A percentile compares a stretch with the other conserved stretches of the same genome.
Evolutionary conservation across 306 rosid genomes (phyloP).

Genomic region (Dryas octopetala): DNA sequence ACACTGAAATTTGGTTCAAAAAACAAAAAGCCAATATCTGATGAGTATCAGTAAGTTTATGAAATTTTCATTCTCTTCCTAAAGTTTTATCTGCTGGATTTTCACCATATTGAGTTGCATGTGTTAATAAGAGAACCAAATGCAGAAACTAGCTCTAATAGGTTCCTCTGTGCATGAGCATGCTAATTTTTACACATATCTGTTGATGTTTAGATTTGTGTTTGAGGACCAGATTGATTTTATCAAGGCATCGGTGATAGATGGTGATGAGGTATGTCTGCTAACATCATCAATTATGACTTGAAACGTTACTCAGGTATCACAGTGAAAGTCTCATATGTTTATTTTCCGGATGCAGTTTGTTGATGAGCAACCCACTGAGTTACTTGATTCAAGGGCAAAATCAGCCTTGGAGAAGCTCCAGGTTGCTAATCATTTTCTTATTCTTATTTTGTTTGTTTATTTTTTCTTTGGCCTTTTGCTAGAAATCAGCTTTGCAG

Average conservation of each 20-base stretch:
- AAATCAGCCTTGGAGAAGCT: slow-evolving; percentile 79
- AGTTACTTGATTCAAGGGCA: slow-evolving; percentile 58
- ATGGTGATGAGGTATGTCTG: slow-evolving; percentile 70
- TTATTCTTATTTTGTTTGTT: neutral
- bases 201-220: slow-evolving; percentile 56
- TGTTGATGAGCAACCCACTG: slow-evolving; percentile 44
- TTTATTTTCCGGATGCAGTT: slow-evolving; percentile 48
- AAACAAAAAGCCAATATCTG: slow-evolving; percentile 69
- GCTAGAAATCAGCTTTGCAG: slow-evolving; percentile 56
- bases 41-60: slow-evolving; percentile 81
- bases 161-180: slow-evolving; percentile 10
- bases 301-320: neutral
- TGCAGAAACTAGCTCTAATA: slow-evolving; percentile 12
- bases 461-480: too few species aligned
- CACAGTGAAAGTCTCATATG: slow-evolving; percentile 27
- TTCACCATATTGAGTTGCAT: slow-evolving; percentile 9
- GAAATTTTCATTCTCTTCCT: neutral
- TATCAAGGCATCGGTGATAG: slow-evolving; percentile 86
- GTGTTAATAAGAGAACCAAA: slow-evolving; percentile 5
- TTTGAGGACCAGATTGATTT: slow-evolving; percentile 97
- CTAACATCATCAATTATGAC: slow-evolving; percentile 11
- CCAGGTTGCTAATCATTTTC: slow-evolving; percentile 58
- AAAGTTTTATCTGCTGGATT: neutral
- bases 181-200: slow-evolving; percentile 11
- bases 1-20: slow-evolving; percentile 76